A percentile compares a stretch with the other conserved stretches of the same genome.
Evolutionary conservation across 2,329 filamentous ascomycete species (phyloP).

Genomic region (Ilyonectria mors-panacis): DNA sequence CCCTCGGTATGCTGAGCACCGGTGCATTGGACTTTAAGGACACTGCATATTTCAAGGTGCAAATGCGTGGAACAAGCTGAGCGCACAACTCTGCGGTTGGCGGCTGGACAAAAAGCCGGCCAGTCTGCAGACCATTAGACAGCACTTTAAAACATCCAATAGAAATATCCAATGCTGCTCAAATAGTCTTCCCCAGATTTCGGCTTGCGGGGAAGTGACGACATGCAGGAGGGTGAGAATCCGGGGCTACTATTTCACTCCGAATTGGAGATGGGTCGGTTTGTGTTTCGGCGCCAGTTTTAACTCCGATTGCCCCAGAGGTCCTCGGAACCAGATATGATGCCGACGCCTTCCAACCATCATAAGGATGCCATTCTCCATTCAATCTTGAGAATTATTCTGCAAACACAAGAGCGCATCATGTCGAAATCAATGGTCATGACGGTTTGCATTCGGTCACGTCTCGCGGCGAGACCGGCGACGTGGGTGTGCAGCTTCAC

Average conservation of each 20-base stretch:
- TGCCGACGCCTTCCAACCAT: slow-evolving; percentile 14
- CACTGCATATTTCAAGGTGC: no score
- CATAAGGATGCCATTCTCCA: slow-evolving; percentile 12
- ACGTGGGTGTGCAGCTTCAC: slow-evolving; percentile 43
- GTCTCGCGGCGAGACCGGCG: slow-evolving; percentile 29
- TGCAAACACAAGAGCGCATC: neutral
- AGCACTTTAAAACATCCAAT: neutral
- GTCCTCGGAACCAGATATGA: slow-evolving; percentile 17
- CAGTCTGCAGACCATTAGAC: neutral
- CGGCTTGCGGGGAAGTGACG: slow-evolving; percentile 1
- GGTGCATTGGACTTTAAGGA: no score
- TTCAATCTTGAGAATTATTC: neutral
- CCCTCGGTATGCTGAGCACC: no score
- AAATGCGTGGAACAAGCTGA: no score
- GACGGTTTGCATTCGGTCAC: slow-evolving; percentile 19
- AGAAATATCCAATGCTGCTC: neutral
- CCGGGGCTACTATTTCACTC: slow-evolving; percentile 19
- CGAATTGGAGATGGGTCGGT: slow-evolving; percentile 1
- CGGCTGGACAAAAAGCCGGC: no score
- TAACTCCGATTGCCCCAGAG: slow-evolving; percentile 12
- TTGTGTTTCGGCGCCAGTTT: slow-evolving; percentile 14
- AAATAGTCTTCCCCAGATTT: slow-evolving; percentile 6
- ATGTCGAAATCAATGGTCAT: slow-evolving; percentile 29
- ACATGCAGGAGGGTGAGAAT: neutral
- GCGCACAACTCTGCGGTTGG: no score